Conservation (phyloP, 768 basidiomycete genomes). For the Kwoniella botswanensis region DNA sequence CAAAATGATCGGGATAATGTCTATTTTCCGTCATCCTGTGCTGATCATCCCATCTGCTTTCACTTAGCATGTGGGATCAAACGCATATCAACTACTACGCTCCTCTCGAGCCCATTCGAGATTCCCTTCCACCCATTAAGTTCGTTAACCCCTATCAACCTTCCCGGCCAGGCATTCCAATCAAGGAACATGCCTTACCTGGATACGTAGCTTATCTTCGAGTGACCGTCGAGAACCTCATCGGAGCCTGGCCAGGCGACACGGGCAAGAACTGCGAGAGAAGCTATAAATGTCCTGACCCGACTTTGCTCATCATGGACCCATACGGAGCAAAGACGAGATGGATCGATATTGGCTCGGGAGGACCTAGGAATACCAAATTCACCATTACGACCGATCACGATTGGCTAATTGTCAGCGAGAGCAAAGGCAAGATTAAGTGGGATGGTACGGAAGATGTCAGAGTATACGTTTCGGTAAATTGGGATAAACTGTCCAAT, state of each 20-base stretch:
- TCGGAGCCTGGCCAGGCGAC: slow-evolving; percentile 74
- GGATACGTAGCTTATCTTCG: slow-evolving; percentile 69
- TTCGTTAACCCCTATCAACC: slow-evolving; percentile 63
- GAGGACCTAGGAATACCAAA: slow-evolving; percentile 67
- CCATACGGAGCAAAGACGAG: slow-evolving; percentile 65
- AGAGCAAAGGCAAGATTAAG: slow-evolving; percentile 64
- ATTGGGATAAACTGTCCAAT: slow-evolving; percentile 63
- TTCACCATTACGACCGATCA: slow-evolving; percentile 64
- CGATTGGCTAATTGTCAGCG: slow-evolving; percentile 65
- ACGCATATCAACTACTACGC: slow-evolving; percentile 40
- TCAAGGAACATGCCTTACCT: slow-evolving; percentile 59
- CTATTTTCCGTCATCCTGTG: background rate
- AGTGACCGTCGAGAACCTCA: slow-evolving; percentile 67
- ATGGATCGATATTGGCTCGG: slow-evolving; percentile 70
- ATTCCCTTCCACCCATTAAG: slow-evolving; percentile 60
- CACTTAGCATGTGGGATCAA: slow-evolving; percentile 24
- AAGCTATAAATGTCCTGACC: slow-evolving; percentile 48
- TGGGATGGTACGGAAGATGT: slow-evolving; percentile 60
- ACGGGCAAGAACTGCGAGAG: slow-evolving; percentile 66
- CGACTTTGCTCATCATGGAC: slow-evolving; percentile 64
- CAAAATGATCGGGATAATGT: too few relatives aligned
- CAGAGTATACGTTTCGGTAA: slow-evolving; percentile 66
- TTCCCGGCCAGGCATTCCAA: slow-evolving; percentile 61
- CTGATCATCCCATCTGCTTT: background rate
- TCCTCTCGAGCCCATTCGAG: slow-evolving; percentile 70